phyloP scores from a whole-genome alignment of 345 rosid species.

The Hibiscus tridactylites region DNA sequence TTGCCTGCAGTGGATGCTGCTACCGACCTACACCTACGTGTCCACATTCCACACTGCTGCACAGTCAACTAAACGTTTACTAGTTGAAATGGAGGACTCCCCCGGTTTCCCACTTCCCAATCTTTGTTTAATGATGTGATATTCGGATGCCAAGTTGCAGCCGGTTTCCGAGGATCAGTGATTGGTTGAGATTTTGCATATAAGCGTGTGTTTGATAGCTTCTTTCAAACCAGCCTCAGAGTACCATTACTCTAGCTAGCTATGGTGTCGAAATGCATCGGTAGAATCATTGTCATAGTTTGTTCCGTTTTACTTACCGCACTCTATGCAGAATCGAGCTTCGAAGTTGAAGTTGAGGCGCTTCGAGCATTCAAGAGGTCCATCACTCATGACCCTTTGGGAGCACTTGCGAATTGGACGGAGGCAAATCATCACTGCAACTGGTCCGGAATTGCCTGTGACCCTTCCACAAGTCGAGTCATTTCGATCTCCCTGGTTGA shows the following conservation, averaged over 20 bases:
- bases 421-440: constrained; percentile 53
- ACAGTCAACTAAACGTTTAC: not conserved
- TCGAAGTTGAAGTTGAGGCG: constrained; percentile 42
- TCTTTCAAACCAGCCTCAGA: no score
- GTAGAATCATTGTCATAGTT: constrained; percentile 19
- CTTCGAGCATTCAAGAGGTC: constrained; percentile 49
- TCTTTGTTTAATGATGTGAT: not conserved
- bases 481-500: constrained; percentile 41
- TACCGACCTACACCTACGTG: not conserved
- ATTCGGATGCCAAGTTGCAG: not conserved
- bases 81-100: not conserved
- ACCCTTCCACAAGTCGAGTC: constrained; percentile 32
- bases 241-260: not conserved
- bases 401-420: constrained; percentile 52
- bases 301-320: constrained; percentile 6
- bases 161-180: not conserved
- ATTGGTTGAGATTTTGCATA: constrained; percentile 4
- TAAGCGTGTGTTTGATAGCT: not conserved
- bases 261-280: constrained; percentile 7
- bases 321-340: constrained; percentile 25
- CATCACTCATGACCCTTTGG: constrained; percentile 50
- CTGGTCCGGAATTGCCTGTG: constrained; percentile 75
- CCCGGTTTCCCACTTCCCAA: not conserved
- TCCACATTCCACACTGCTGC: not conserved
- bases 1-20: not conserved